Conservation (phyloP, 306 rosid species). For the Lathyrus tuberosus region DNA sequence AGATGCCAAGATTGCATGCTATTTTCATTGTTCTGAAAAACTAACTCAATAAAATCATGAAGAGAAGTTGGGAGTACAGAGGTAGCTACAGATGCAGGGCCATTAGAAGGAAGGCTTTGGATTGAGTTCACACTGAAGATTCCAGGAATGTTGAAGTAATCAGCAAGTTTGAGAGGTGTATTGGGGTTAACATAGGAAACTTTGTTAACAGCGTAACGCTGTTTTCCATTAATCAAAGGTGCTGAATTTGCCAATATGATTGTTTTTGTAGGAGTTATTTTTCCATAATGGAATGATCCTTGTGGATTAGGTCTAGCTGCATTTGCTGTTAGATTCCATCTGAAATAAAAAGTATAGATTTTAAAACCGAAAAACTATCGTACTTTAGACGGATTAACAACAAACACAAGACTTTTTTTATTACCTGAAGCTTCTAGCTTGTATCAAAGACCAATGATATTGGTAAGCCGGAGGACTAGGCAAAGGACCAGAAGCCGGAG, state of each 20-base stretch:
- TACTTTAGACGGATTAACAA: too few relatives aligned
- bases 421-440: constrained; percentile 90
- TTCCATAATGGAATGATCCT: constrained; percentile 94
- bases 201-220: constrained; percentile 73
- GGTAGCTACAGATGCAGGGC: constrained; percentile 59
- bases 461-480: constrained; percentile 68
- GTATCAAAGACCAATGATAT: constrained; percentile 81
- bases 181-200: constrained; percentile 77
- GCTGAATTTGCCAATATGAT: constrained; percentile 78
- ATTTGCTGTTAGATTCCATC: constrained; percentile 97
- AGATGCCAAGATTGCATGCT: constrained; percentile 87
- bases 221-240: constrained; percentile 71
- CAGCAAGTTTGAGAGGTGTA: constrained; percentile 97
- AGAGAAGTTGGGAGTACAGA: constrained; percentile 63
- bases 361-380: background rate
- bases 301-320: constrained; percentile 99
- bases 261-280: constrained; percentile 69
- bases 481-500: constrained; percentile 73
- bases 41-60: constrained; percentile 84
- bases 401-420: background rate
- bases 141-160: constrained; percentile 87
- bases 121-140: constrained; percentile 66
- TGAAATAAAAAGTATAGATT: constrained; percentile 36
- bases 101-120: constrained; percentile 67
- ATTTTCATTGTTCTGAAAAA: constrained; percentile 81